Base-by-base conservation (phyloP, 1,284 basidiomycete genomes). In the Trichosporon sp. region DNA sequence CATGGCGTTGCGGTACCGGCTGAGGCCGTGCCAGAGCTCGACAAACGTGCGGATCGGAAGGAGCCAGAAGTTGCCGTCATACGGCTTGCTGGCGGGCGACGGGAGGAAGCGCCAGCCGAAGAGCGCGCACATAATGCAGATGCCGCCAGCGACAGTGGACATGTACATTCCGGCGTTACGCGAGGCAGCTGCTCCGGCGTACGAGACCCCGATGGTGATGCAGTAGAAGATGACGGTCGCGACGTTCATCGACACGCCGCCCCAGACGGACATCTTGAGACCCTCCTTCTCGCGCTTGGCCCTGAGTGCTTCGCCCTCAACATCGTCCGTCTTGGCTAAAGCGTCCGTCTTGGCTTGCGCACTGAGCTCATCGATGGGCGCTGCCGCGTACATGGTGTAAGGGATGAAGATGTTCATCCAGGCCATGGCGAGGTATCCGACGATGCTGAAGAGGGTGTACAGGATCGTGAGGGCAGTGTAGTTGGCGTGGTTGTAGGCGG, bases 351-450 rank as follows among this genome's bases (percentile, higher is more conserved):
- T 47, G 27, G 64, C 64, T 25, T 27, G 62, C 0, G 62, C n/a
- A 3, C 27, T 56, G 32, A 65, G 67, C 9, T 51, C 32, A 11
- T 64, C 64, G 34, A 62, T 68, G 13, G 67, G 67, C 3, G 64
- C 67, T 3, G 53, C 63, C 3, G 64, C 25, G 8, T 65, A 64
- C 67, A 68, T 68, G 9, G 62, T 47, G 53, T 68, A 68, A 3
- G 67, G 67, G 15, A 68, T 42, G 29, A 69, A 69, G 31, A 69
- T 60, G 60, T 69, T 69, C 56, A 38, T 38, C 68, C 68, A 69
- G 15, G 68, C 68, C n/a, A 35, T 38, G 9, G 56, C 64, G 29
- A 69, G 34, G 34, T 47, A 69, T 2, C 68, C 68, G 27, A 65
- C 56, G 11, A 69, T 65, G 42, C 47, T 65, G 58, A 66, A 69